Evolutionary conservation across 768 basidiomycete genomes (phyloP), one percentile per base, ranked within the genome.

Genomic region (Coprinellus aureogranulatus): DNA sequence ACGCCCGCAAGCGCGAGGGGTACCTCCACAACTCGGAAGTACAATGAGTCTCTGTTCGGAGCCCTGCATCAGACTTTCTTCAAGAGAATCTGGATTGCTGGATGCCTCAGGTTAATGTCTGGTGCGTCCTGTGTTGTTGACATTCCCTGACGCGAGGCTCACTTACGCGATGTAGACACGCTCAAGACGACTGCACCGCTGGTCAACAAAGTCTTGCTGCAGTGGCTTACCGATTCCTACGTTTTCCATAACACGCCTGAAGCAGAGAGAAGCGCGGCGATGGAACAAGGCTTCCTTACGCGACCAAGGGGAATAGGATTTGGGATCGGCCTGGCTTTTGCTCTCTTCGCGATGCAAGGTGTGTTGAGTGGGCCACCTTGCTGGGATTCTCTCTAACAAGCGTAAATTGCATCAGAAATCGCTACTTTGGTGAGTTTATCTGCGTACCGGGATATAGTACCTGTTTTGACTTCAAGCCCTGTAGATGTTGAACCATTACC

Each of bases 271-370:
- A 74, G 68, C 0, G 66, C 68, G 2, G 68, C 71, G 0, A 53
- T 60, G 1, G 58, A 59, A 11, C 58, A 57, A 65, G 74, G 37
- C 48, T 77, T 55, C 37, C 62, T 58, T 8, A 60, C 61, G 12
- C 60, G 70, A 51, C 83, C 85, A 2, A 70, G 63, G 31, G 80
- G 81, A 1, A 73, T 87, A 39, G 85, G 86, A 0, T 83, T 81
- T 65, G 86, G 86, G 1, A 77, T 88, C 52, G 86, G 86, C 5
- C 66, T 87, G 1, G 85, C 78, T 0, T 72, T 84, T 52, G 84
- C 75, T 3, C 65, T 87, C 27, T 86, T 85, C 60, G 72, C 68
- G 0, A 87, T 86, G 86, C 85, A 86, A 76, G 77, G 83, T 80
- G 34, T 14, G 34, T 34, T 14, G 6, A 14, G 14, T 34, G 8